Evolutionary conservation across 2,329 filamentous ascomycete genomes (phyloP).

Genomic region (Ilyonectria sp.): DNA sequence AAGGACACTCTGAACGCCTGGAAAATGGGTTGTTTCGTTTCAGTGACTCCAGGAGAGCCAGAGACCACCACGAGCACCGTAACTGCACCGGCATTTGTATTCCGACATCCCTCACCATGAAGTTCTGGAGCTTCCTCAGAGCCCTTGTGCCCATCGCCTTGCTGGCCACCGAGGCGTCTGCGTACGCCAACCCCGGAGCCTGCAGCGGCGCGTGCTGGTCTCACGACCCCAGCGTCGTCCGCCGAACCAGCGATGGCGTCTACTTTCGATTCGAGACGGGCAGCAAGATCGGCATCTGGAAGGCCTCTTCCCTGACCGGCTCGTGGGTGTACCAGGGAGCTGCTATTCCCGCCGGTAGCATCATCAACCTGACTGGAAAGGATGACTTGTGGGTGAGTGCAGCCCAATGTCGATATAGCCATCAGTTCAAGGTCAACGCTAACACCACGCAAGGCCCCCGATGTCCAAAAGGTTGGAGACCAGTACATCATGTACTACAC

Average conservation of each 20-base stretch:
- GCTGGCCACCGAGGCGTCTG: slow-evolving; percentile 55
- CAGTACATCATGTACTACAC: slow-evolving; percentile 78
- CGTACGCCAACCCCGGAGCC: slow-evolving; percentile 50
- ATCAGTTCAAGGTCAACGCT: background rate
- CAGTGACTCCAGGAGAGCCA: background rate
- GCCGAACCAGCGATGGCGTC: slow-evolving; percentile 54
- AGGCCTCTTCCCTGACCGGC: slow-evolving; percentile 54
- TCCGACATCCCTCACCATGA: slow-evolving; percentile 22
- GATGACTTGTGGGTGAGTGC: slow-evolving; percentile 61
- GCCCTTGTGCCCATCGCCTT: slow-evolving; percentile 23
- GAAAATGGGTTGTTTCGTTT: background rate
- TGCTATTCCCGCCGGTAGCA: slow-evolving; percentile 56
- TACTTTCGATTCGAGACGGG: slow-evolving; percentile 62
- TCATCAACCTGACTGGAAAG: slow-evolving; percentile 57
- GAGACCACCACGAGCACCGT: background rate
- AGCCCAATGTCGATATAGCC: background rate
- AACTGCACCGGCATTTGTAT: background rate
- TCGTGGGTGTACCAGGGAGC: slow-evolving; percentile 61
- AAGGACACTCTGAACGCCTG: background rate
- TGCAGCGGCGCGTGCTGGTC: slow-evolving; percentile 57
- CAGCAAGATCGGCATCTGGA: slow-evolving; percentile 57
- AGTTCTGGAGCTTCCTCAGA: slow-evolving; percentile 28
- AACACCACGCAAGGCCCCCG: slow-evolving; percentile 24
- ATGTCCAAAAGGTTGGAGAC: slow-evolving; percentile 62
- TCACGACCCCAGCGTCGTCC: slow-evolving; percentile 58